phyloP scores from a whole-genome alignment of 768 basidiomycete species.

The Paxillus rubicundulus region DNA sequence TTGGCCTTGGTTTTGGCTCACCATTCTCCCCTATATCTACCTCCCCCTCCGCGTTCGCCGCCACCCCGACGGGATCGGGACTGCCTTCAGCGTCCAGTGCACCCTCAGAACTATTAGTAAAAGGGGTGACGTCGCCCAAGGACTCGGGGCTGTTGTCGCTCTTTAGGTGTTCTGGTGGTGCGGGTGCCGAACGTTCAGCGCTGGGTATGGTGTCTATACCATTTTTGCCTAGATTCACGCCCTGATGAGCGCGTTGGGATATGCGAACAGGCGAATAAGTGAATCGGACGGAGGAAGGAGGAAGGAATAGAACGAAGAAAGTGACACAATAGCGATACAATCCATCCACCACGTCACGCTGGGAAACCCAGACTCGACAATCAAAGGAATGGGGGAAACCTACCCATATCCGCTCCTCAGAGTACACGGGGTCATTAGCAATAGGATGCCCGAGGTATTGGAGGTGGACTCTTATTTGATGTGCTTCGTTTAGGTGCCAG shows the following conservation, averaged over 20 bases:
- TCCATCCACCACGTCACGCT: neutral
- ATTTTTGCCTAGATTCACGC: constrained; percentile 67
- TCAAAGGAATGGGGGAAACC: constrained; percentile 8
- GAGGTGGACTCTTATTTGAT: constrained; percentile 95
- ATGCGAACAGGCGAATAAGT: neutral
- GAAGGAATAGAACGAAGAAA: neutral
- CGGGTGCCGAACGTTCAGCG: constrained; percentile 61
- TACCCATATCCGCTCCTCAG: constrained; percentile 76
- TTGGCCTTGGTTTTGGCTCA: constrained; percentile 20
- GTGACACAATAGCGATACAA: neutral
- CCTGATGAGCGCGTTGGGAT: constrained; percentile 40
- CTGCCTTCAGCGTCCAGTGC: constrained; percentile 1
- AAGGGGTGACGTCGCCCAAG: constrained; percentile 15
- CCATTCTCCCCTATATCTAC: neutral
- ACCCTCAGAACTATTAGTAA: neutral
- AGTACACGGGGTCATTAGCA: constrained; percentile 94
- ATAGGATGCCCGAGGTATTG: constrained; percentile 94
- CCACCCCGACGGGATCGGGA: neutral
- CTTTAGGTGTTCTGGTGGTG: constrained; percentile 42
- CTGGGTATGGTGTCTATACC: constrained; percentile 78
- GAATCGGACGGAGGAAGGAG: too few species aligned
- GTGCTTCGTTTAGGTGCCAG: constrained; percentile 51
- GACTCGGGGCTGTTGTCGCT: constrained; percentile 48
- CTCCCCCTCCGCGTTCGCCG: neutral
- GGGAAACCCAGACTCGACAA: neutral